Percentiles rank a stretch among this genome's conserved stretches.
Evolutionary conservation across 176 grass and related monocot genomes (phyloP).

Genomic region (Eleusine indica): DNA sequence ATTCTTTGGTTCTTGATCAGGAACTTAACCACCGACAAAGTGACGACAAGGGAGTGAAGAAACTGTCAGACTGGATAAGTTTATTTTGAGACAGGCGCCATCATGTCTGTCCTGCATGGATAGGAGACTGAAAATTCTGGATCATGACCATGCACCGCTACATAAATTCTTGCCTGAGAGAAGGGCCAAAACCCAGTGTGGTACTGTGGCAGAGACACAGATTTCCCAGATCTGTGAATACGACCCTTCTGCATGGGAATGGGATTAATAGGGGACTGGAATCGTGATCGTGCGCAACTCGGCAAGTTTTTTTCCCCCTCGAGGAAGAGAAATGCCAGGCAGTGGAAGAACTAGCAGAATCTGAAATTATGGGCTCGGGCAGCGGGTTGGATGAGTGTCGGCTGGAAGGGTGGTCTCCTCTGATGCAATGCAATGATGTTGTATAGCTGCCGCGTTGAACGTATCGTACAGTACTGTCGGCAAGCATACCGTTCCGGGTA

Average conservation of each 20-base stretch:
- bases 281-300: background rate
- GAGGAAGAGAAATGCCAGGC: no score
- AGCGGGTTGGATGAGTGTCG: constrained; percentile 13
- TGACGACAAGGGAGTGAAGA: background rate
- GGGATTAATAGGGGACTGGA: background rate
- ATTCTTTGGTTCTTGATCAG: background rate
- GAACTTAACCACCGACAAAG: background rate
- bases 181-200: no score
- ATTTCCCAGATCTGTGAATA: background rate
- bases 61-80: background rate
- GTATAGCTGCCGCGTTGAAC: background rate
- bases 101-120: constrained; percentile 17
- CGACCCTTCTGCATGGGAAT: background rate
- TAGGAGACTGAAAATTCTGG: background rate
- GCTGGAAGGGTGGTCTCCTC: background rate
- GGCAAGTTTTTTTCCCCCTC: no score
- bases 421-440: background rate
- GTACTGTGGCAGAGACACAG: no score
- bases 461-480: background rate
- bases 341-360: no score
- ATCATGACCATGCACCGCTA: background rate
- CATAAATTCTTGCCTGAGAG: constrained; percentile 21
- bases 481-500: background rate
- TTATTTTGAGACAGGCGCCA: background rate
- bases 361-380: no score